A percentile compares a stretch with the other conserved stretches of the same genome.
Conservation (phyloP, 2,329 filamentous ascomycete species). For the Neurospora sp. region DNA sequence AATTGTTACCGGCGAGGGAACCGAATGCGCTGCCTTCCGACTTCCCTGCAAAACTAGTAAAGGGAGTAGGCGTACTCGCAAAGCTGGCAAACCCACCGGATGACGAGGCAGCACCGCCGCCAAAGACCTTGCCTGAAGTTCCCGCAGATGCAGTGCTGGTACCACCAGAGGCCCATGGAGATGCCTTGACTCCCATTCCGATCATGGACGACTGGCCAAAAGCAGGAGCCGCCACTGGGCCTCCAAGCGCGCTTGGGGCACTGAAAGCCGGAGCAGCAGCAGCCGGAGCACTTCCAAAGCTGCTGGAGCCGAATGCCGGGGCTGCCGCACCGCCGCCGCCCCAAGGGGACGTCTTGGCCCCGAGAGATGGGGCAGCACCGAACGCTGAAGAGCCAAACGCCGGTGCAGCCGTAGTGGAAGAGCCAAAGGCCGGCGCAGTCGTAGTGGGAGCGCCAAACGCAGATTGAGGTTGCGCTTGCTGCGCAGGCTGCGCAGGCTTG, state of each 20-base stretch:
- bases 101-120: constrained; percentile 17
- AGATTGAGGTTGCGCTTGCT: constrained; percentile 19
- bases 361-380: constrained; percentile 38
- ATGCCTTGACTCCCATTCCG: constrained; percentile 34
- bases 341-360: constrained; percentile 44
- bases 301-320: constrained; percentile 15
- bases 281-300: constrained; percentile 15
- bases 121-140: constrained; percentile 29
- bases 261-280: constrained; percentile 36
- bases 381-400: constrained; percentile 39
- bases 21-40: constrained; percentile 38
- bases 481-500: constrained; percentile 22
- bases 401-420: constrained; percentile 20
- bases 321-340: constrained; percentile 22
- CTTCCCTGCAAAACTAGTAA: constrained; percentile 44
- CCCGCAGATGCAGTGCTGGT: constrained; percentile 29
- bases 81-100: constrained; percentile 38
- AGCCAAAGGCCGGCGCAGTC: constrained; percentile 18
- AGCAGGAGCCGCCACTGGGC: constrained; percentile 24
- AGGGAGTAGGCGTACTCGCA: constrained; percentile 26
- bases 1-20: constrained; percentile 29
- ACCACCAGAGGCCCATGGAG: constrained; percentile 46
- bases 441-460: constrained; percentile 13
- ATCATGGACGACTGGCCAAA: constrained; percentile 44
- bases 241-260: constrained; percentile 32